Evolutionary conservation across 2,329 filamentous ascomycete genomes (phyloP).

Genomic region (Phaeoacremonium minimum): DNA sequence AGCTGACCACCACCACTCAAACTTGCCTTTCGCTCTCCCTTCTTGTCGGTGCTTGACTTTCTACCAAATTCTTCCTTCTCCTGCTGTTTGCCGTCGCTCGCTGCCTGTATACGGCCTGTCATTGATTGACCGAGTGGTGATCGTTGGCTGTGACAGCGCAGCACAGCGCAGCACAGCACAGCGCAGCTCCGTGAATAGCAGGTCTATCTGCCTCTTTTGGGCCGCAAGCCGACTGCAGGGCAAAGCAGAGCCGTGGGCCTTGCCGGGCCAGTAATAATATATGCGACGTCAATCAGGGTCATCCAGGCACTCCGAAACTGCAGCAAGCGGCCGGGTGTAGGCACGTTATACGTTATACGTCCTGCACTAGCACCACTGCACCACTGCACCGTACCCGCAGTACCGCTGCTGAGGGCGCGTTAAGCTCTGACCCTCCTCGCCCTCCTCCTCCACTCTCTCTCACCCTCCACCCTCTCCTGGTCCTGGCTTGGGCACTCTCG

Average conservation of each 20-base stretch:
- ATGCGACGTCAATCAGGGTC: conserved; percentile 46
- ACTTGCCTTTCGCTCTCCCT: too few species aligned
- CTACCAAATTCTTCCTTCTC: neutral
- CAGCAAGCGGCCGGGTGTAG: too few species aligned
- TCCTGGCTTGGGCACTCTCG: conserved; percentile 16
- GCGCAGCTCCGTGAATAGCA: too few species aligned
- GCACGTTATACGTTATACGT: too few species aligned
- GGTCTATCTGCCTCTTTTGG: neutral
- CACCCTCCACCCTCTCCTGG: neutral
- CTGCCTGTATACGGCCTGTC: neutral
- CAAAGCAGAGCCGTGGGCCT: neutral
- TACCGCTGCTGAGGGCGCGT: conserved; percentile 24
- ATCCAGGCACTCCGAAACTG: conserved; percentile 34
- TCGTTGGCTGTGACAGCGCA: too few species aligned
- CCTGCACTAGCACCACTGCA: too few species aligned
- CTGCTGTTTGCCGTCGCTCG: neutral
- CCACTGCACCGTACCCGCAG: too few species aligned
- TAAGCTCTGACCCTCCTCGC: conserved; percentile 28
- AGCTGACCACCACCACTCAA: too few species aligned
- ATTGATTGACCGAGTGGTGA: neutral
- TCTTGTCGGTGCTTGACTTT: too few species aligned
- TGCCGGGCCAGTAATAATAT: conserved; percentile 17
- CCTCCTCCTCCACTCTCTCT: conserved; percentile 13
- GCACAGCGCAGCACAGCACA: too few species aligned
- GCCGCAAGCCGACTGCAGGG: neutral